A percentile compares a stretch with the other conserved stretches of the same genome.
phyloP scores from a whole-genome alignment of 202 grass and related monocot genomes.

The Setaria italica region DNA sequence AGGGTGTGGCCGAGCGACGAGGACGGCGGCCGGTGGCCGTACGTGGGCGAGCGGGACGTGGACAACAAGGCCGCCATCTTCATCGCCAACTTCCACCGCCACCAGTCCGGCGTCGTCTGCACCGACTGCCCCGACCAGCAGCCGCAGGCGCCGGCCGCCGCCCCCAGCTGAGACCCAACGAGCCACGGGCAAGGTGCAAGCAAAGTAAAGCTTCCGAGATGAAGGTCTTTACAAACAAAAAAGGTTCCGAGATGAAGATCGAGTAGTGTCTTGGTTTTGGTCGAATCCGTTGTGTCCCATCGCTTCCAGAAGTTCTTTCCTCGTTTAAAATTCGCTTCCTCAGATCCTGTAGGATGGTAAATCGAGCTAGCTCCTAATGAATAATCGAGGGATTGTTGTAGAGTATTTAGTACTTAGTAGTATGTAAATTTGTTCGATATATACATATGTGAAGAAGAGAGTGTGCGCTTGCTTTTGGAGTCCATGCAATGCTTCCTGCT shows the following conservation, averaged over 20 bases:
- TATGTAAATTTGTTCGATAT: slow-evolving; percentile 46
- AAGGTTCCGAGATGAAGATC: not conserved
- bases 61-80: slow-evolving; percentile 45
- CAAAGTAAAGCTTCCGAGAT: not conserved
- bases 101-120: slow-evolving; percentile 39
- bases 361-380: slow-evolving; percentile 39
- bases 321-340: not conserved
- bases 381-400: slow-evolving; percentile 30
- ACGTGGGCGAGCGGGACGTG: slow-evolving; percentile 53
- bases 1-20: slow-evolving; percentile 63
- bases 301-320: not conserved
- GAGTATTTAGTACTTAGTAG: not conserved
- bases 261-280: slow-evolving; percentile 24
- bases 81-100: slow-evolving; percentile 64
- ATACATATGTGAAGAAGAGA: not conserved
- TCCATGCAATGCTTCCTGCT: not conserved
- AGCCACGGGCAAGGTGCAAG: no score
- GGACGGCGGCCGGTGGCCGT: slow-evolving; percentile 49
- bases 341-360: not conserved
- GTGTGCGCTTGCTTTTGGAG: not conserved
- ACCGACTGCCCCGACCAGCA: slow-evolving; percentile 34
- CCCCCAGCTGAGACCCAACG: not conserved
- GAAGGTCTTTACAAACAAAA: not conserved
- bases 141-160: not conserved
- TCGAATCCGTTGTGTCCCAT: not conserved